A percentile compares a stretch with the other conserved stretches of the same genome.
phyloP scores from a whole-genome alignment of 2,329 filamentous ascomycete species.

The Byssothecium circinans region DNA sequence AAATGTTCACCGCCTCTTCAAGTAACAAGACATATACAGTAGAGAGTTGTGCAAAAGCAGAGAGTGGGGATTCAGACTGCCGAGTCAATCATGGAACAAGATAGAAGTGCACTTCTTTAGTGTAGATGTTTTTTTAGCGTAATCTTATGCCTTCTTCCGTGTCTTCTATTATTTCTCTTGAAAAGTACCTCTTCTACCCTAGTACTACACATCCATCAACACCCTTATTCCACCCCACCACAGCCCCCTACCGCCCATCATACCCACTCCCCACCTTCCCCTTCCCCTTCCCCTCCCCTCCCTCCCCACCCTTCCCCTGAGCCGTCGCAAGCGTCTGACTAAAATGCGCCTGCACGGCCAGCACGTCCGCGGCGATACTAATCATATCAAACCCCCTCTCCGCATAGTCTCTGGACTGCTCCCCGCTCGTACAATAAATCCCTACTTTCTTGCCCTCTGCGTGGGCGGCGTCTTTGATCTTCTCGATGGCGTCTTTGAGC shows the following conservation, averaged over 20 bases:
- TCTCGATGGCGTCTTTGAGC: constrained; percentile 54
- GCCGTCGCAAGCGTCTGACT: constrained; percentile 38
- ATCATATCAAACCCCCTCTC: constrained; percentile 60
- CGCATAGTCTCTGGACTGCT: constrained; percentile 55
- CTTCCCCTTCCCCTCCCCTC: constrained; percentile 2
- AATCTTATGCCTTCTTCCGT: no score
- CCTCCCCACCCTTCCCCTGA: constrained; percentile 25
- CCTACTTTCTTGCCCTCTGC: constrained; percentile 57
- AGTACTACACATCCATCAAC: not conserved
- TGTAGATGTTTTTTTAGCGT: no score
- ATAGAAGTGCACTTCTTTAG: no score
- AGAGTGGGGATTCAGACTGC: no score
- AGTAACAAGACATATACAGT: no score
- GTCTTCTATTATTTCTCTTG: no score
- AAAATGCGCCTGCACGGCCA: constrained; percentile 48
- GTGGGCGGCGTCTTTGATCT: constrained; percentile 55
- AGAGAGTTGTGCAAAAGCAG: no score
- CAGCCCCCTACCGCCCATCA: constrained; percentile 8
- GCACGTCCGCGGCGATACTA: constrained; percentile 49
- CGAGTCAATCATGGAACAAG: no score
- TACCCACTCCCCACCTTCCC: constrained; percentile 10
- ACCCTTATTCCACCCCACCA: not conserved
- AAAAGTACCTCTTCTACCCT: no score
- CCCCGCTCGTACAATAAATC: constrained; percentile 58
- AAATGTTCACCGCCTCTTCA: no score